phyloP scores from a whole-genome alignment of 495 filamentous ascomycete genomes.

The Pseudevernia furfuracea region DNA sequence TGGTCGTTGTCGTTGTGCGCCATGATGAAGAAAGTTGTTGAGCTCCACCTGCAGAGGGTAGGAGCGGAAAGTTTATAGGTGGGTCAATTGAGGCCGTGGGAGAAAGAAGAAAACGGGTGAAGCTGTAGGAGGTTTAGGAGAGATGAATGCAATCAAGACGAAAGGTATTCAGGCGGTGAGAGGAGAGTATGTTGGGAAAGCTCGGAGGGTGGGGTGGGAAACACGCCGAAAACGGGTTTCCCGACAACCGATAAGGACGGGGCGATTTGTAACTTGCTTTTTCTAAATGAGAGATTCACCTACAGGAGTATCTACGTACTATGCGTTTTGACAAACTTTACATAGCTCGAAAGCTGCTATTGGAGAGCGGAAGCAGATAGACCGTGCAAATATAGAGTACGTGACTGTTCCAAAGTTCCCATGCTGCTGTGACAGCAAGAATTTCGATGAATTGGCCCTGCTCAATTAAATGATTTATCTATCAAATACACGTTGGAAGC shows the following conservation, averaged over 20 bases:
- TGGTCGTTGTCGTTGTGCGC: slow-evolving; percentile 20
- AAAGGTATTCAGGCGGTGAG: neutral
- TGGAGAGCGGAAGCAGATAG: neutral
- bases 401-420: neutral
- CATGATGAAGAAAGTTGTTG: slow-evolving; percentile 9
- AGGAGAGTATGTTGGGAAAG: neutral
- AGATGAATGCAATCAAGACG: neutral
- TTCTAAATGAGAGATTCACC: no score
- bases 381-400: neutral
- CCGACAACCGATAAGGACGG: neutral
- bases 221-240: neutral
- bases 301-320: no score
- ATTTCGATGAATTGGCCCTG: neutral
- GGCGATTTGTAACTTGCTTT: neutral
- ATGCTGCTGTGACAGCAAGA: neutral
- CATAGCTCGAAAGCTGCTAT: neutral
- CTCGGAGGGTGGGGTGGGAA: neutral
- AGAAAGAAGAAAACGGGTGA: neutral
- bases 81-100: neutral
- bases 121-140: neutral
- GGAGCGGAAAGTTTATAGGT: neutral
- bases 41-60: neutral
- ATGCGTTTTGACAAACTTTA: neutral
- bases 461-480: neutral
- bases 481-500: slow-evolving; percentile 20